These are phyloP conservation scores for Aspergillus jensenii DNA, from an alignment of 2,329 filamentous ascomycete species.

Conservation along the genomic window DNA sequence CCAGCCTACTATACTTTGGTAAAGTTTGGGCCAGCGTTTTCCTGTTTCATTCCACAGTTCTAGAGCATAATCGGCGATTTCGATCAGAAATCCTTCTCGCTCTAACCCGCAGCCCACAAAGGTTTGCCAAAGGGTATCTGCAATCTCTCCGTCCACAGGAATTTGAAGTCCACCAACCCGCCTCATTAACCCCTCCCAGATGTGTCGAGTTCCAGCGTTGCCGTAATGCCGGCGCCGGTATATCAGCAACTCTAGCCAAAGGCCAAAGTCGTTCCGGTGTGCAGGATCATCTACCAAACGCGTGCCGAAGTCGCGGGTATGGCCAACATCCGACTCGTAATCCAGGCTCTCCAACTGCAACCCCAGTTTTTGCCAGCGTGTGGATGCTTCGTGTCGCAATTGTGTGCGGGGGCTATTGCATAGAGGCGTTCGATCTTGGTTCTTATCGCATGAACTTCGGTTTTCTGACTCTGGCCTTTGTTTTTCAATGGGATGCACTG, in stretches of 20 bases:
- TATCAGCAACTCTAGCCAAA: conserved; percentile 47
- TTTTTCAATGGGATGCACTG: neutral
- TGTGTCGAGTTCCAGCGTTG: conserved; percentile 40
- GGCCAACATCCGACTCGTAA: conserved; percentile 44
- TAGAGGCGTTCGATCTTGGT: neutral
- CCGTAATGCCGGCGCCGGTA: conserved; percentile 46
- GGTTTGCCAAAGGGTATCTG: conserved; percentile 43
- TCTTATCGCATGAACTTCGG: too few relatives aligned
- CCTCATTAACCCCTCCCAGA: conserved; percentile 40
- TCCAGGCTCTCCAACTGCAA: conserved; percentile 38
- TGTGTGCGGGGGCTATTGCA: neutral
- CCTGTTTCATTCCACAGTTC: conserved; percentile 41
- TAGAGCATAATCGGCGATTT: conserved; percentile 39
- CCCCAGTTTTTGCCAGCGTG: conserved; percentile 18
- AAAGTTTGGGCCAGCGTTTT: conserved; percentile 37
- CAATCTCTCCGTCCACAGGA: conserved; percentile 36
- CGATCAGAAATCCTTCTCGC: conserved; percentile 32
- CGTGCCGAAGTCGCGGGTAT: conserved; percentile 32
- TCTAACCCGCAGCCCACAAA: conserved; percentile 39
- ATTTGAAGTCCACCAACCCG: conserved; percentile 32
- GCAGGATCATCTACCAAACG: conserved; percentile 39
- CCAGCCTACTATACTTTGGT: conserved; percentile 38
- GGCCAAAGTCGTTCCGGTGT: conserved; percentile 35
- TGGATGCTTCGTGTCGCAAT: neutral
- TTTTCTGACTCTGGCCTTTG: neutral